Evolutionary conservation across 2,329 filamentous ascomycete species (phyloP).

Genomic region (Geosmithia flava): DNA sequence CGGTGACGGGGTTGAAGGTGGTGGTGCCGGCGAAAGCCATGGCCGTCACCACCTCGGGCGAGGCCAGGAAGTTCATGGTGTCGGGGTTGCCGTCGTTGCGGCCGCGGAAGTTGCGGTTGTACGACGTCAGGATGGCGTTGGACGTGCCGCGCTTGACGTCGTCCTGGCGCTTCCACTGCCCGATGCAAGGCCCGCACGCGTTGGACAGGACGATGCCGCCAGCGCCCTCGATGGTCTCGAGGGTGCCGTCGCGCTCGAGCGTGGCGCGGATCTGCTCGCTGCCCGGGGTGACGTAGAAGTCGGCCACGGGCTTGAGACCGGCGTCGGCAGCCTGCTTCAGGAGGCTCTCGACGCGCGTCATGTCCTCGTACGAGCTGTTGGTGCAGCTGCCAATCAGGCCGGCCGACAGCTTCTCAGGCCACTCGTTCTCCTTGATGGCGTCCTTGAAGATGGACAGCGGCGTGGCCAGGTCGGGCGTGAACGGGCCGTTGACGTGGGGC

Average conservation of each 20-base stretch:
- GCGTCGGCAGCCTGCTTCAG: conserved; percentile 83
- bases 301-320: conserved; percentile 78
- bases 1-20: conserved; percentile 92
- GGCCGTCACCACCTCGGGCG: conserved; percentile 90
- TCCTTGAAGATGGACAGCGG: conserved; percentile 84
- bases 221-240: conserved; percentile 73
- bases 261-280: conserved; percentile 96
- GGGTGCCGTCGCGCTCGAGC: conserved; percentile 75
- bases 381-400: conserved; percentile 96
- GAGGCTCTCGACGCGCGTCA: conserved; percentile 88
- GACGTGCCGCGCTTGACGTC: conserved; percentile 70
- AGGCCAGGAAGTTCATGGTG: conserved; percentile 98
- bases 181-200: conserved; percentile 87
- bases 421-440: conserved; percentile 70
- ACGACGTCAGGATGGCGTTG: conserved; percentile 93
- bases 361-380: conserved; percentile 97
- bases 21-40: conserved; percentile 89
- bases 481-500: conserved; percentile 93
- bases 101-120: conserved; percentile 96
- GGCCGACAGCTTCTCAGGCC: conserved; percentile 84
- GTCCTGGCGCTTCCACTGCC: conserved; percentile 90
- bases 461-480: conserved; percentile 90
- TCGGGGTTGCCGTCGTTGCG: conserved; percentile 93
- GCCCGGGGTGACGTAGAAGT: conserved; percentile 93
- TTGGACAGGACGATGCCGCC: conserved; percentile 88